Evolutionary conservation across 2,329 filamentous ascomycete species (phyloP), one percentile per base, ranked within the genome.

Genomic region (Stromatinia cepivora): DNA sequence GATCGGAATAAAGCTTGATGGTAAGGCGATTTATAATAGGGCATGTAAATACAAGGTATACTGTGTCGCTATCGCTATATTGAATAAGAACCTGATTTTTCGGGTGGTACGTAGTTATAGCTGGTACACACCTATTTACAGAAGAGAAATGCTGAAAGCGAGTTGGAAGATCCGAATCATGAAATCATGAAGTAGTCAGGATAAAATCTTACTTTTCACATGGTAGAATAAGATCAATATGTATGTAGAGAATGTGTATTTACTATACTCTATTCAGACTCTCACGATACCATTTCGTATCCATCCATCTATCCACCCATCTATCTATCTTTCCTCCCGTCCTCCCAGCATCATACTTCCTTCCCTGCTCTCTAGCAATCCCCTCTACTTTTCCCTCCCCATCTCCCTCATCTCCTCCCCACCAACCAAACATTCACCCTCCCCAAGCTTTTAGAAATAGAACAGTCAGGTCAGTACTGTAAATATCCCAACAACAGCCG

Each of bases 391-490:
- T 62, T 28, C 45, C 36, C 45, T 36, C 22, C 28, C 9, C 45
- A 28, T 15, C 22, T 36, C 17, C 7, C 2, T 36, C 28, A 34
- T 22, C 28, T 34, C 31, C 9, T 10, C n/a, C 17, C 5, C 34
- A 13, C 48, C n/a, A 15, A 25, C 31, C 31, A 36, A 5, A 10
- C 39, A 45, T 45, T 5, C 61, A 13, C 46, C n/a, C 13, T n/a
- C 9, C 22, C n/a, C 10, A n/a, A 28, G 8, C 22, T 28, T 52
- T 63, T 64, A 64, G 15, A 42, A 42, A 52, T 28, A 39, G n/a
- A 64, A 52, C 22, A 64, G n/a, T n/a, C n/a, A n/a, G n/a, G n/a
- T n/a, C n/a, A 28, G 46, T 63, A 39, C 46, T 52, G 59, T 63
- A 52, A 42, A 13, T 34, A 53, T 62, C 45, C 59, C 42, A 7